Conservation (phyloP, 2,329 filamentous ascomycete species). For the Cadophora sp. region DNA sequence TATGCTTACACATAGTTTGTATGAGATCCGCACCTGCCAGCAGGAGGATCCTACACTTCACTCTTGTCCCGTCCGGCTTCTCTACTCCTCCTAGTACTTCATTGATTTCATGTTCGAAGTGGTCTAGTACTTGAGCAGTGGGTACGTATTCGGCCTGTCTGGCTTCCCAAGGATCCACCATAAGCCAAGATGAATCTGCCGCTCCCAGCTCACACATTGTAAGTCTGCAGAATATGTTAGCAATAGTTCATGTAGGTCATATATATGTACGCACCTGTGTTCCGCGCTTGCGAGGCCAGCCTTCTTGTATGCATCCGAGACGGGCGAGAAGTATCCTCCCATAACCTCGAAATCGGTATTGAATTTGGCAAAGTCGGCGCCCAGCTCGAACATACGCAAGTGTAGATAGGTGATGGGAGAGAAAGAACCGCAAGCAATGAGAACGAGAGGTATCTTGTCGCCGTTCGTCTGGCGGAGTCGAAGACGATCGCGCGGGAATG, state of each 20-base stretch:
- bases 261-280: slow-evolving; percentile 58
- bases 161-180: slow-evolving; percentile 92
- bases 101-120: slow-evolving; percentile 92
- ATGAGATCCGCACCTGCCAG: slow-evolving; percentile 81
- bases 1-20: slow-evolving; percentile 67
- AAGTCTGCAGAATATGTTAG: slow-evolving; percentile 53
- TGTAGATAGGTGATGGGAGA: slow-evolving; percentile 79
- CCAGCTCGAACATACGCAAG: slow-evolving; percentile 89
- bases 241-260: not conserved
- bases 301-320: slow-evolving; percentile 71
- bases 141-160: slow-evolving; percentile 83
- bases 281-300: slow-evolving; percentile 75
- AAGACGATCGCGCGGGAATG: slow-evolving; percentile 66
- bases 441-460: slow-evolving; percentile 66
- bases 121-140: slow-evolving; percentile 87
- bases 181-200: slow-evolving; percentile 75
- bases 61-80: slow-evolving; percentile 68
- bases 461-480: slow-evolving; percentile 61
- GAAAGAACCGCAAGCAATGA: slow-evolving; percentile 74
- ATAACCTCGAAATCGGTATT: slow-evolving; percentile 83
- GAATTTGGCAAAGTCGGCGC: slow-evolving; percentile 66
- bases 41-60: slow-evolving; percentile 73
- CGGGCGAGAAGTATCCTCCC: slow-evolving; percentile 83
- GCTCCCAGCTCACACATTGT: slow-evolving; percentile 89
- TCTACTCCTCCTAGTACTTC: slow-evolving; percentile 76